phyloP scores from a whole-genome alignment of 225 moss, liverwort and hornwort species.

The Polytrichum commune region DNA sequence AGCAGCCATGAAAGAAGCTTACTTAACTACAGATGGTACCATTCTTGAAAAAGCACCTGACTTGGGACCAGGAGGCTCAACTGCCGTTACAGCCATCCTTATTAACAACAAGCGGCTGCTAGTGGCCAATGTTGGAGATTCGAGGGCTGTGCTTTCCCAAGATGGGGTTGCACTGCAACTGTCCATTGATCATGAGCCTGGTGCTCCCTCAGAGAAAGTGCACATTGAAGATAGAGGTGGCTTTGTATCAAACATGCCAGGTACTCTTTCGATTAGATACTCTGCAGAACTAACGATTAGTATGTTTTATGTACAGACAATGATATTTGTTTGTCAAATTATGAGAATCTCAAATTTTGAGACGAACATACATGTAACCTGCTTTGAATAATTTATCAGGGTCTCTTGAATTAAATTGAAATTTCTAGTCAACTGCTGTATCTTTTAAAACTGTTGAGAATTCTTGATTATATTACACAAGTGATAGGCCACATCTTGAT shows the following conservation, averaged over 20 bases:
- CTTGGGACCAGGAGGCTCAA: slow-evolving; percentile 95
- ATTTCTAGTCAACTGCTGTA: too few relatives aligned
- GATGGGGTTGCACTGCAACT: slow-evolving; percentile 60
- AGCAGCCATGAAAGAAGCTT: slow-evolving; percentile 75
- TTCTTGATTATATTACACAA: too few relatives aligned
- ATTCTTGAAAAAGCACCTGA: slow-evolving; percentile 74
- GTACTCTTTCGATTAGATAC: slow-evolving; percentile 19
- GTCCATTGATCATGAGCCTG: slow-evolving; percentile 93
- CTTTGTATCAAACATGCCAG: slow-evolving; percentile 98
- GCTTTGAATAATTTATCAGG: too few relatives aligned
- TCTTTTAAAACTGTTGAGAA: too few relatives aligned
- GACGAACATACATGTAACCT: too few relatives aligned
- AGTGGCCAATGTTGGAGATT: slow-evolving; percentile 97
- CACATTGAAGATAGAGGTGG: slow-evolving; percentile 79
- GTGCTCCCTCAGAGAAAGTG: slow-evolving; percentile 40
- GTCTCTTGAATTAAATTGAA: too few relatives aligned
- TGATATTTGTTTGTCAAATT: too few relatives aligned
- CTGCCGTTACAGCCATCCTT: slow-evolving; percentile 95
- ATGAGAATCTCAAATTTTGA: too few relatives aligned
- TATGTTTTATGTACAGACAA: too few relatives aligned
- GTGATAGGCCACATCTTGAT: too few relatives aligned
- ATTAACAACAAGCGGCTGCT: slow-evolving; percentile 58
- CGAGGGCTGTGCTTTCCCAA: slow-evolving; percentile 78
- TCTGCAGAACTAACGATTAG: too few relatives aligned
- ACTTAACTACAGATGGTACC: slow-evolving; percentile 60